Conservation (phyloP, 805 yeast species). For the Torulaspora quercuum region DNA sequence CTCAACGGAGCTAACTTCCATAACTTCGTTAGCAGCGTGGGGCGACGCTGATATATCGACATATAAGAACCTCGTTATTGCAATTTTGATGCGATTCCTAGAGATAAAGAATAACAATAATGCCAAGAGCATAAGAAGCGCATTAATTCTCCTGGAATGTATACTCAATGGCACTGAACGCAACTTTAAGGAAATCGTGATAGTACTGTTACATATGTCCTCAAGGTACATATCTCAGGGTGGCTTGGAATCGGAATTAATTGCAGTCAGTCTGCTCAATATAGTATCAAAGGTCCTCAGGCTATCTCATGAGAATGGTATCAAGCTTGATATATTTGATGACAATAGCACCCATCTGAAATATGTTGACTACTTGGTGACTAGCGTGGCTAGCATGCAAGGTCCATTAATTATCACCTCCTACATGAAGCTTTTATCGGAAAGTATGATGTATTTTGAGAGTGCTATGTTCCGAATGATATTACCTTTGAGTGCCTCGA, state of each 20-base stretch:
- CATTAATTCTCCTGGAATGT: constrained; percentile 44
- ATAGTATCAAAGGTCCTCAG: constrained; percentile 34
- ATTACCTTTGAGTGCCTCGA: constrained; percentile 50
- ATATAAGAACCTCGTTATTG: constrained; percentile 54
- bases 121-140: constrained; percentile 41
- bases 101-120: constrained; percentile 32
- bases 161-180: constrained; percentile 57
- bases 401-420: constrained; percentile 38
- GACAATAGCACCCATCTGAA: constrained; percentile 32
- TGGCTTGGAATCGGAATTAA: constrained; percentile 29
- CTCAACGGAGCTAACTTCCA: constrained; percentile 55
- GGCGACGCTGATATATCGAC: constrained; percentile 50
- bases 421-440: constrained; percentile 45
- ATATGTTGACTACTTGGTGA: constrained; percentile 46
- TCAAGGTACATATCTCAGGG: constrained; percentile 28
- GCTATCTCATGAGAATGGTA: constrained; percentile 33
- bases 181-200: constrained; percentile 46
- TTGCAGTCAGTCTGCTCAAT: constrained; percentile 34
- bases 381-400: constrained; percentile 46
- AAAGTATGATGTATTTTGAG: constrained; percentile 48
- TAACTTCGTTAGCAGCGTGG: constrained; percentile 39
- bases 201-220: constrained; percentile 40
- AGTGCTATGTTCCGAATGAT: constrained; percentile 55
- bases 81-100: constrained; percentile 47
- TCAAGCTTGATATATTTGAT: constrained; percentile 33